Base-by-base conservation (phyloP, 129 eudicot species). In the Arctium minus region DNA sequence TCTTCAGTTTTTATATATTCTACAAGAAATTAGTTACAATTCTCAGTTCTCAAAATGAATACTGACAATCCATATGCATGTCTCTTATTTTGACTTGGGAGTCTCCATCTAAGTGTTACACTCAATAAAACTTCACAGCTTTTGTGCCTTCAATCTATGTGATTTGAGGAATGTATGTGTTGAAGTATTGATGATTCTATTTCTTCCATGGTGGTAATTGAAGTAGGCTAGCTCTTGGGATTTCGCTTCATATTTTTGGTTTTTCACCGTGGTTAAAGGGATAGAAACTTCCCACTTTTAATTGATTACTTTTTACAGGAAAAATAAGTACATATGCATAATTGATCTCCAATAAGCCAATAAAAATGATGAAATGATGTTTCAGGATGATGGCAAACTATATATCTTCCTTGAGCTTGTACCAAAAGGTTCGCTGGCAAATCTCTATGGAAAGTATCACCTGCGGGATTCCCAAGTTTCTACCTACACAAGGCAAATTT, bases 401-500 rank as follows among this genome's bases (percentile, higher is more conserved):
- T 92, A 92, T 76, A 94, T 94, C 85, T 94, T 92, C 74, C 92
- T 94, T 73, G 98, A 94, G 87, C 92, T 94, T 72, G 93, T 89
- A 68, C 92, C 96, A 0, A 88, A 92, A 85, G 98, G 98, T 74
- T 94, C 98, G 32, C 88, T 94, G 60, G 89, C 90, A 74, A 92
- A 76, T 60, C 92, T 94, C 11, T 92, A 90, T 79, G 89, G 74
- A 53, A 89, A 81, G 88, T 90, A 94, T 86, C 83, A 75, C 44
- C 86, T 94, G 70, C 86, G 88, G 17, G 97, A 92, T 85, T 86
- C 96, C 72, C 95, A 90, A 79, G 97, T 87, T 32, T 92, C 97
- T 37, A 90, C 82, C n/a, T 94, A 94, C 90, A 94, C 98, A 39
- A 85, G 98, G 87, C 97, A 94, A 87, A 94, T 94, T 80, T 83